Evolutionary conservation across 2,329 filamentous ascomycete species (phyloP), one percentile per base, ranked within the genome.

Genomic region (Epichloe elymi): DNA sequence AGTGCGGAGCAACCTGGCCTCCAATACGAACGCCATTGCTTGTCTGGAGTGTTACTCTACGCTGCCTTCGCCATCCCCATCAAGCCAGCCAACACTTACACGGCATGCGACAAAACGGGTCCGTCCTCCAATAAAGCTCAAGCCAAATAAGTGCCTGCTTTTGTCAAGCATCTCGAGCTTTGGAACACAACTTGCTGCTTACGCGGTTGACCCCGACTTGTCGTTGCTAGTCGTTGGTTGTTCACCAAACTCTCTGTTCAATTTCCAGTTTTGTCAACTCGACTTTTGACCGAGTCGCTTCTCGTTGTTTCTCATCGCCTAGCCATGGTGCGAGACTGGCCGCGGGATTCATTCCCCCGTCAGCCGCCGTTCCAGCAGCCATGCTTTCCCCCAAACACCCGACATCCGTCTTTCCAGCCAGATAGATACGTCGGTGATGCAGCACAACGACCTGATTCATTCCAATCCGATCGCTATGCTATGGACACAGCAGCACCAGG

Each of bases 271-370:
- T 30, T 40, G n/a, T 44, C 46, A 41, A 38, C 40, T 49, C 30
- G 41, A 15, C n/a, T 41, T 48, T 36, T 8, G 20, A 36, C 11
- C 26, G 19, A 38, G 35, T 30, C 17, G 4, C 33, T 45, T 36
- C 36, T 38, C 43, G n/a, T 51, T 26, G 36, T 23, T 37, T 26
- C 45, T 35, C 17, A 4, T 51, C 23, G 23, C 26, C 30, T 20
- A 51, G 48, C 41, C 54, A 74, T 74, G 70, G 71, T 71, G 47
- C 68, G 66, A 56, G 63, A 69, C 52, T 68, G 62, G 60, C 52
- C 63, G 44, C 65, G 70, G 63, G 68, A 70, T 33, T 55, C 63
- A 20, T 67, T 66, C 58, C 62, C 70, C 70, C 62, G 63, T 46
- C 65, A 65, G 30, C 61, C 62, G 54, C 59, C 57, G 30, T 62